Base-by-base conservation (phyloP, 2,329 filamentous ascomycete species). In the Xylariaceae sp. region DNA sequence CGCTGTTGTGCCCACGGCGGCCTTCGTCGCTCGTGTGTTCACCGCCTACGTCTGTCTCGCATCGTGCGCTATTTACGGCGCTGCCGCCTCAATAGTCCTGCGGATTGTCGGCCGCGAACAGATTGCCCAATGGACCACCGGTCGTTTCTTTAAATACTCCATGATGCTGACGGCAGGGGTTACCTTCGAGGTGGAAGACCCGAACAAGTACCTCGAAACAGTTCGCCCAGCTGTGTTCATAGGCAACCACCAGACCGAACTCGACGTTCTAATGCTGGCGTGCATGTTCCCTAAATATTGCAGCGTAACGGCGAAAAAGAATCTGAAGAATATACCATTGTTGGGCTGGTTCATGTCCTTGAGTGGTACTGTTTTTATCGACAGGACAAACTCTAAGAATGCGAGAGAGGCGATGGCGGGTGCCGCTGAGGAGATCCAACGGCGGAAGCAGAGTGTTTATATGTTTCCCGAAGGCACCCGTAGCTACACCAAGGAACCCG, bases 341-440 rank as follows among this genome's bases (percentile, higher is more conserved):
- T 77, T 99, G 51, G 94, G 94, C 56, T 96, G 90, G 91, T 99
- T 96, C 76, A 99, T 89, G 85, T 72, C 83, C 46, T 79, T 96
- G 55, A 91, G 86, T 61, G 91, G 92, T 60, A 88, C 89, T 61
- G 87, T 99, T 67, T 99, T 97, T 74, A 95, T 99, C 75, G 90
- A 99, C 72, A 88, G 94, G 68, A 83, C 84, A 65, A 96, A 95
- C 72, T 82, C 83, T 62, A 82, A 85, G 69, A 89, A 88, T 60
- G 92, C 94, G 19, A 80, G 94, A 61, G 83, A 87, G 59, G 90
- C 91, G 48, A 96, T 99, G 80, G 81, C 86, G 63, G 83, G 87
- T 49, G 94, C 94, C 37, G 89, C 89, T 45, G 73, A 80, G 43
- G 86, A 92, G 70, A 99, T 99, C 75, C 81, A 79, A 64, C 73